These are phyloP conservation scores for Kodamaea arcana DNA, from an alignment of 1,139 yeast species.

Conservation along the genomic window DNA sequence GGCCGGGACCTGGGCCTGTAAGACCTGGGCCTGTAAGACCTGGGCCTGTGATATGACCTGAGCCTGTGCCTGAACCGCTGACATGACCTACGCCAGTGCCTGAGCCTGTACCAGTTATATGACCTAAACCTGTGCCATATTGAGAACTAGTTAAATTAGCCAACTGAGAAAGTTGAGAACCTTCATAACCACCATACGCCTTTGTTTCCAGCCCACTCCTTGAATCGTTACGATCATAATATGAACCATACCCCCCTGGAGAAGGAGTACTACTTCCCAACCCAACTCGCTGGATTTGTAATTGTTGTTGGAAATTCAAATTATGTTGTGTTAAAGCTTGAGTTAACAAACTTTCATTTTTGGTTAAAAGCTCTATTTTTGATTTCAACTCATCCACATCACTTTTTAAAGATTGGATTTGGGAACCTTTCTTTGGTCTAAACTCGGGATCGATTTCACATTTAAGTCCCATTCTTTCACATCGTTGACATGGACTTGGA, in stretches of 20 bases:
- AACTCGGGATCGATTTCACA: conserved; percentile 92
- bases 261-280: conserved; percentile 7
- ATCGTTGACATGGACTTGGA: conserved; percentile 80
- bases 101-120: no score
- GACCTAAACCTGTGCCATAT: no score
- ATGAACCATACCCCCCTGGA: conserved; percentile 1
- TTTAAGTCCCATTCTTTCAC: conserved; percentile 71
- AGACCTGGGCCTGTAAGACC: no score
- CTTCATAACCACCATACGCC: not conserved
- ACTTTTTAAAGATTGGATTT: conserved; percentile 75
- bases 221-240: conserved; percentile 3
- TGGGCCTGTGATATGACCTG: no score
- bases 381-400: conserved; percentile 80
- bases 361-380: conserved; percentile 70
- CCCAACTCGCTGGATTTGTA: conserved; percentile 8
- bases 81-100: no score
- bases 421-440: conserved; percentile 88
- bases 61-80: no score
- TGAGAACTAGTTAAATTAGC: conserved; percentile 29
- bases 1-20: no score
- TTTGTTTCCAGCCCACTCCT: conserved; percentile 9
- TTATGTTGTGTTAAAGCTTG: conserved; percentile 54
- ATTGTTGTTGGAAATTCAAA: conserved; percentile 26
- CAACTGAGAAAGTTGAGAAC: not conserved
- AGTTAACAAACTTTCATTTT: conserved; percentile 65